Conservation (phyloP, 371 early-diverging fungal genomes). For the Mucor lusitanicus region DNA sequence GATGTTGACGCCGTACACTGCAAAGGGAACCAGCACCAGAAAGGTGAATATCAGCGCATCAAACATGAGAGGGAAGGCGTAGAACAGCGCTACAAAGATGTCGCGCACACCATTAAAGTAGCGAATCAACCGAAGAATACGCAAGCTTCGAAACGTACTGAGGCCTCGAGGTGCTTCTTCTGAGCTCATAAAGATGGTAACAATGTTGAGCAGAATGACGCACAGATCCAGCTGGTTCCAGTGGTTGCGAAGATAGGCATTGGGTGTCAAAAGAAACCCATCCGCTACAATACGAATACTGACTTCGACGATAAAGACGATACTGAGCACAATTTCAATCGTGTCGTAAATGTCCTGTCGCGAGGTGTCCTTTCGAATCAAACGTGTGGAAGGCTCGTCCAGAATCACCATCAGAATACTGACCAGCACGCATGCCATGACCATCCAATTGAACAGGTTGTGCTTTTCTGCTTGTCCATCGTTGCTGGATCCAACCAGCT, state of each 20-base stretch:
- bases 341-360: constrained; percentile 34
- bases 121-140: constrained; percentile 60
- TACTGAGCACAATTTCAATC: constrained; percentile 47
- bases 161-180: constrained; percentile 41
- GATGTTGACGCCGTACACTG: constrained; percentile 62
- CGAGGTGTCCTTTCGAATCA: constrained; percentile 30
- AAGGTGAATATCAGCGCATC: constrained; percentile 56
- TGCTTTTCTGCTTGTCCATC: constrained; percentile 43
- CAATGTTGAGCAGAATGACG: constrained; percentile 53
- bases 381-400: constrained; percentile 59
- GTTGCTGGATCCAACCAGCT: constrained; percentile 35
- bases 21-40: constrained; percentile 57
- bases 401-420: constrained; percentile 59
- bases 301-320: constrained; percentile 56
- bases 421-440: constrained; percentile 57
- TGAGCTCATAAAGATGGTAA: constrained; percentile 41
- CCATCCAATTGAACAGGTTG: constrained; percentile 60
- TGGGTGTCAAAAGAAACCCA: constrained; percentile 53
- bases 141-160: constrained; percentile 54
- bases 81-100: constrained; percentile 56
- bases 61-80: constrained; percentile 59
- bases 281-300: constrained; percentile 56
- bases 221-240: constrained; percentile 61
- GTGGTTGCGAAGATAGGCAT: constrained; percentile 51
- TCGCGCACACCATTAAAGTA: constrained; percentile 61